Evolutionary conservation across 805 yeast species (phyloP).

Genomic region (Starmerella sirachaensis): DNA sequence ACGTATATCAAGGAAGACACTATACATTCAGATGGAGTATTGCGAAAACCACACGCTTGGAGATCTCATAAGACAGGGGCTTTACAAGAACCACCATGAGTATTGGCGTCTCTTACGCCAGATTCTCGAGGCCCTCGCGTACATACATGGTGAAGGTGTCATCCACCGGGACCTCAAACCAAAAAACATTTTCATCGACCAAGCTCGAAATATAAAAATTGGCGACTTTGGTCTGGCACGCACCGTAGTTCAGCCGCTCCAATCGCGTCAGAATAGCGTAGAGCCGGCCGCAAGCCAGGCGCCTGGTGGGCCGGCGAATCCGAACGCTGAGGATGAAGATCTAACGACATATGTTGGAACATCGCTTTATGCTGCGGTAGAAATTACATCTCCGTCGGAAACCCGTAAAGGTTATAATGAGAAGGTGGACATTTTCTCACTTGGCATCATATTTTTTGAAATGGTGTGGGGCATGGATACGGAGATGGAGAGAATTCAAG

Average conservation of each 20-base stretch:
- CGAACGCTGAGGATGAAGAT: conserved; percentile 42
- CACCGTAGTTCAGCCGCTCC: conserved; percentile 29
- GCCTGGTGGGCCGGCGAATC: not conserved
- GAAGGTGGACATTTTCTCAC: conserved; percentile 89
- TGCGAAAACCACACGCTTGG: conserved; percentile 87
- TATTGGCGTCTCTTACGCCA: conserved; percentile 88
- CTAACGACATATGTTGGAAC: conserved; percentile 92
- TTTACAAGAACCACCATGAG: conserved; percentile 58
- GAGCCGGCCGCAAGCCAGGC: not conserved
- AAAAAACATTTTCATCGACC: conserved; percentile 88
- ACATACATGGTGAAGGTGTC: conserved; percentile 86
- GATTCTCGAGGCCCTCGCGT: conserved; percentile 75
- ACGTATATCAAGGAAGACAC: conserved; percentile 37
- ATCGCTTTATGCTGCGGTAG: conserved; percentile 81
- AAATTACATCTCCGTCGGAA: conserved; percentile 42
- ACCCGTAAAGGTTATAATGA: conserved; percentile 55
- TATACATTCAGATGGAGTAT: conserved; percentile 96
- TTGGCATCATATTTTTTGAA: conserved; percentile 91
- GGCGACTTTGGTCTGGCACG: conserved; percentile 98
- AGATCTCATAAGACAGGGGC: conserved; percentile 69
- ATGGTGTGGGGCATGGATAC: conserved; percentile 81
- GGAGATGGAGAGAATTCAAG: conserved; percentile 82
- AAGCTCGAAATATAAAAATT: conserved; percentile 73
- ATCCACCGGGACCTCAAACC: conserved; percentile 95
- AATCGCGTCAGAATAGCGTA: conserved; percentile 4